Base-by-base conservation (phyloP, 495 filamentous ascomycete genomes). In the Podospora anserina region DNA sequence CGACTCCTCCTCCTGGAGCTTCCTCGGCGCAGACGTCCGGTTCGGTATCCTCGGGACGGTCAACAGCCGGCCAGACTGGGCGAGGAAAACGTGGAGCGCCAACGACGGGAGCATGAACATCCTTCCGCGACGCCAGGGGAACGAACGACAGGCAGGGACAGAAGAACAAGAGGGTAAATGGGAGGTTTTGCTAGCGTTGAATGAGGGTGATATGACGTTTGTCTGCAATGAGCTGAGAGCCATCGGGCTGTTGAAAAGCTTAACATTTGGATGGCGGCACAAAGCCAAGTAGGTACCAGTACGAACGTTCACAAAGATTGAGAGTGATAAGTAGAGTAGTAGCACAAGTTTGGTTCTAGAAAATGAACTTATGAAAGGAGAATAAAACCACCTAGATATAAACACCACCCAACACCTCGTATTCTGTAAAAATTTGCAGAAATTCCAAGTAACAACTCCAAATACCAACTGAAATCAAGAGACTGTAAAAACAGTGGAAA, bases 21-120 rank as follows among this genome's bases (percentile, higher is more conserved):
- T 20, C n/a, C 55, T 58, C n/a, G 55, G 55, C n/a, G n/a, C 19
- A 19, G 55, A 58, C n/a, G 23, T 58, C 6, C 5, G 5, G 5
- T 58, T 58, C 55, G 1, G 55, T 7, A 58, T 58, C 5, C 55
- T n/a, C 6, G 19, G 55, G 9, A 58, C 55, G 55, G 55, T 7
- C n/a, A 58, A 26, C 23, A n/a, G 55, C 13, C n/a, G 23, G 9
- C 4, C 23, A 5, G 55, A 20, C n/a, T 58, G 55, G 55, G n/a
- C 5, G n/a, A 19, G 55, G n/a, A 58, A 58, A 18, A 58, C 55
- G n/a, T 58, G 23, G n/a, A 20, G 5, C 5, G 55, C 19, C 3
- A 23, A 23, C 55, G 55, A 58, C 2, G 55, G 55, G 55, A 58
- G 55, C n/a, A 58, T 58, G 55, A 58, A 58, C 55, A 58, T 58